Evolutionary conservation across 1,139 yeast genomes (phyloP).

Genomic region (Scheffersomyces stambukii): DNA sequence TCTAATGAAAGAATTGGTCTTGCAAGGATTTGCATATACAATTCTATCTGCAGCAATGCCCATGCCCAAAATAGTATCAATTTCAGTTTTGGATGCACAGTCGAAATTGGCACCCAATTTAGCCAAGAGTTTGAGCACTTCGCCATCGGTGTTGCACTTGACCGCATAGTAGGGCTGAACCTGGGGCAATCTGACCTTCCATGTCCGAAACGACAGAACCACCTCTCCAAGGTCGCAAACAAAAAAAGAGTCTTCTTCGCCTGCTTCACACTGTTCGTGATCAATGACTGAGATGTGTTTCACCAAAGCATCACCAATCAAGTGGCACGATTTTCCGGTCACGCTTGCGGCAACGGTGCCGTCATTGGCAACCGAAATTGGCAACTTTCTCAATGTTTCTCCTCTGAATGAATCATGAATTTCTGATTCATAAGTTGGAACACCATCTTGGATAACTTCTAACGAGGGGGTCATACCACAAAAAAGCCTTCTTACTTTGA

Average conservation of each 20-base stretch:
- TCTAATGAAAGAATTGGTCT: conserved; percentile 75
- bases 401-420: too few species aligned
- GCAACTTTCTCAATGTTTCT: too few species aligned
- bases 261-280: conserved; percentile 61
- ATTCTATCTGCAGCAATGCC: conserved; percentile 67
- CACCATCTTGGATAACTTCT: too few species aligned
- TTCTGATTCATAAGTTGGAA: too few species aligned
- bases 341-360: too few species aligned
- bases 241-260: conserved; percentile 83
- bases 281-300: conserved; percentile 47
- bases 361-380: too few species aligned
- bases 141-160: conserved; percentile 79
- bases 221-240: conserved; percentile 83
- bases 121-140: conserved; percentile 56
- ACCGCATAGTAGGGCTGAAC: conserved; percentile 88
- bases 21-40: conserved; percentile 93
- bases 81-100: conserved; percentile 89
- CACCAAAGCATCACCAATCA: conserved; percentile 39
- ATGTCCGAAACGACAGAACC: conserved; percentile 51
- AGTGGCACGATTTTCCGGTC: too few species aligned
- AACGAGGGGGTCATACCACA: too few species aligned
- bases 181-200: conserved; percentile 65
- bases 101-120: conserved; percentile 75
- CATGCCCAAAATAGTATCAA: conserved; percentile 56
- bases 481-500: too few species aligned